Evolutionary conservation across 2,329 filamentous ascomycete genomes (phyloP), one percentile per base, ranked within the genome.

Genomic region (Chaetomium globosum): DNA sequence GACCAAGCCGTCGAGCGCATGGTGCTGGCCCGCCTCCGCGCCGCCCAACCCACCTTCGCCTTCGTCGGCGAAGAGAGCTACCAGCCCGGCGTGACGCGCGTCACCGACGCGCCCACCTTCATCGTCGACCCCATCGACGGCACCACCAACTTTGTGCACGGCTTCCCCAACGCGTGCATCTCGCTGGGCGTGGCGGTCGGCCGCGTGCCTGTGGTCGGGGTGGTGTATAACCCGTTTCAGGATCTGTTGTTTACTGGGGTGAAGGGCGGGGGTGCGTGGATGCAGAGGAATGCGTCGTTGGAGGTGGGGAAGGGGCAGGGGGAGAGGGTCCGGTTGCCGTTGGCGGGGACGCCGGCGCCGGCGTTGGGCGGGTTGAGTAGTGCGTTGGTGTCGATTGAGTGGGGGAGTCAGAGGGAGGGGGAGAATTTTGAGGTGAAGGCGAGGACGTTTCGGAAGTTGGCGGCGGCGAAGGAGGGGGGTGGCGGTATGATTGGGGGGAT

Each of bases 91-190:
- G 78, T 82, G 43, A 80, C 81, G 67, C 79, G 77, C 52, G 80
- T 94, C 55, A 89, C 86, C 0, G 76, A 82, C 33, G 83, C 83
- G 19, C 90, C 91, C 1, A 94, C 91, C 52, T 93, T 93, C 78
- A 85, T 93, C 73, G 88, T 91, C 70, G 91, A 94, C 75, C 91
- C 91, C 53, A 93, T 94, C 71, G 91, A 94, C 78, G 91, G 89
- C 73, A 93, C 87, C 7, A 92, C 89, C 59, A 93, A 93, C 81
- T 93, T 94, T 73, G 85, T 93, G 55, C 91, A 93, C 67, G 85
- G 84, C 23, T 89, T 91, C 77, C 89, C 89, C 4, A 83, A 87
- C 72, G 89, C 91, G 67, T 91, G 87, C 78, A 88, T 93, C 78
- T 92, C 89, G 12, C 86, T 94, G 39, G 91, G 90, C 54, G 82